A percentile compares a stretch with the other conserved stretches of the same genome.
Conservation (phyloP, 2,329 filamentous ascomycete genomes). For the Xylaria sp. region DNA sequence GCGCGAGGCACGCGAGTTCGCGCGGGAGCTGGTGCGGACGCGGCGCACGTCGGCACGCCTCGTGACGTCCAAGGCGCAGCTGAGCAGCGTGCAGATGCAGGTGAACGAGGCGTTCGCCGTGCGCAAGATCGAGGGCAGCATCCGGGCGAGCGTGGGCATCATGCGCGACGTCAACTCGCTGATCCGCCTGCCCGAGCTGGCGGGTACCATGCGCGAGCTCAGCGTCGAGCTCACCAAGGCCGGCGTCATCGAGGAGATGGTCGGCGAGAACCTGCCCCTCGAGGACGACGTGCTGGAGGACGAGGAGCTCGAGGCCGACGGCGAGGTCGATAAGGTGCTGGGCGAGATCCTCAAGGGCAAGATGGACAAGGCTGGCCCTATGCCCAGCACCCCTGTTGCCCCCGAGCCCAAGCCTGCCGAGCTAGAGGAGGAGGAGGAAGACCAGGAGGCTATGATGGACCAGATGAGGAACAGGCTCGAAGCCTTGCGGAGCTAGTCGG, state of each 20-base stretch:
- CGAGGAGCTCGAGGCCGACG: constrained; percentile 74
- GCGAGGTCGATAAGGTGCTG: constrained; percentile 90
- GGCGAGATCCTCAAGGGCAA: constrained; percentile 88
- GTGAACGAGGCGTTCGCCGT: constrained; percentile 96
- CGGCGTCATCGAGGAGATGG: constrained; percentile 97
- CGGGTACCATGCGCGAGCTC: constrained; percentile 86
- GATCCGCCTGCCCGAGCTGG: constrained; percentile 83
- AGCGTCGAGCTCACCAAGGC: constrained; percentile 89
- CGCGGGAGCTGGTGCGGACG: constrained; percentile 81
- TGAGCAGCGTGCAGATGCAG: constrained; percentile 94
- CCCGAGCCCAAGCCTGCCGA: constrained; percentile 55
- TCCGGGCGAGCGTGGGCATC: constrained; percentile 83
- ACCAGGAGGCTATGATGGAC: constrained; percentile 87
- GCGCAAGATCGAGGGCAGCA: constrained; percentile 92
- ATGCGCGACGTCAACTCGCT: constrained; percentile 97
- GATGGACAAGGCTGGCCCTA: constrained; percentile 67
- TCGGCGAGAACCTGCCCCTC: constrained; percentile 82
- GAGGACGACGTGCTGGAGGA: constrained; percentile 74
- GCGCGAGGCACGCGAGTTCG: constrained; percentile 85
- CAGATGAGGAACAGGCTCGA: constrained; percentile 93
- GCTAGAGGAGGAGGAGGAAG: constrained; percentile 75
- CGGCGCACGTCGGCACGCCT: constrained; percentile 77
- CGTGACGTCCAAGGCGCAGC: constrained; percentile 86
- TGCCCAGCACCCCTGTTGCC: constrained; percentile 60
- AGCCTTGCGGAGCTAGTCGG: constrained; percentile 79